Evolutionary conservation across 169 alveolate genomes (phyloP).

Genomic region (Plasmodium vivax): DNA sequence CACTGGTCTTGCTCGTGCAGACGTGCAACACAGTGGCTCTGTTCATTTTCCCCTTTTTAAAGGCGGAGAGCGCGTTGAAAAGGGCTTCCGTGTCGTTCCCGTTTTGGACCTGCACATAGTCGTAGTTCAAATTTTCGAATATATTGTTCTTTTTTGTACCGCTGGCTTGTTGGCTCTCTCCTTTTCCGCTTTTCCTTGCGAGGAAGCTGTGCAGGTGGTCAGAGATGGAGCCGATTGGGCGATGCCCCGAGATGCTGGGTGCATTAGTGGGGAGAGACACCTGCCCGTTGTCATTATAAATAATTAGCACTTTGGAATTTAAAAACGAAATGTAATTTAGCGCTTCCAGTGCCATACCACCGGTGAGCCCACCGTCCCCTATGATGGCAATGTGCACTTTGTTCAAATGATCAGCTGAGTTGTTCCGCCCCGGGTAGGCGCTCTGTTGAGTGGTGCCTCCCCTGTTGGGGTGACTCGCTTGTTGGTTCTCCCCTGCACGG

Average conservation of each 20-base stretch:
- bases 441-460: not conserved
- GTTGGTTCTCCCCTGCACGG: not conserved
- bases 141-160: conserved; percentile 24
- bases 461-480: not conserved
- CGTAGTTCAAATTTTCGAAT: conserved; percentile 70
- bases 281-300: conserved; percentile 90
- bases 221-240: conserved; percentile 77
- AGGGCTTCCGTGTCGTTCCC: conserved; percentile 85
- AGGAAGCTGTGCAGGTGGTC: conserved; percentile 54
- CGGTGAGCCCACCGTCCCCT: conserved; percentile 92
- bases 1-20: conserved; percentile 84
- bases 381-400: conserved; percentile 84
- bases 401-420: not conserved
- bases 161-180: not conserved
- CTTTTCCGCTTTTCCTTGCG: not conserved
- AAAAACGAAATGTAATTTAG: conserved; percentile 84
- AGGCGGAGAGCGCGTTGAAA: conserved; percentile 60
- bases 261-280: conserved; percentile 88
- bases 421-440: not conserved
- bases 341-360: conserved; percentile 93
- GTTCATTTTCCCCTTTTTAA: conserved; percentile 28
- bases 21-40: conserved; percentile 85
- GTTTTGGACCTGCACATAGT: conserved; percentile 85
- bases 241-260: conserved; percentile 74
- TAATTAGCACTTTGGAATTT: conserved; percentile 86